phyloP scores from a whole-genome alignment of 2,329 filamentous ascomycete species.

The Colletotrichum sp. region DNA sequence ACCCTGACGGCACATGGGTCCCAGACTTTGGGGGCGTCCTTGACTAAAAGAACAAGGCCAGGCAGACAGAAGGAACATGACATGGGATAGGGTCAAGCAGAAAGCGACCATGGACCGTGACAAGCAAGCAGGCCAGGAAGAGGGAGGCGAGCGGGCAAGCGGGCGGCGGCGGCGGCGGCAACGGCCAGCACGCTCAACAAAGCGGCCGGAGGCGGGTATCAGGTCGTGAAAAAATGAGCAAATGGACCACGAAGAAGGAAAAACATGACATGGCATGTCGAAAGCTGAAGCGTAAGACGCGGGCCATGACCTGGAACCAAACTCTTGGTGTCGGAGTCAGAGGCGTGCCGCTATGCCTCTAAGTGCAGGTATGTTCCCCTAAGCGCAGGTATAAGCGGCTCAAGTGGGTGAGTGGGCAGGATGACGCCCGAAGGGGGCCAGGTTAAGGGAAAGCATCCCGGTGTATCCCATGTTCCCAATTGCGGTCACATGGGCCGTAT shows the following conservation, averaged over 20 bases:
- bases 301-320: conserved; percentile 19
- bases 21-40: background rate
- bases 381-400: conserved; percentile 28
- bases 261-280: background rate
- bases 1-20: background rate
- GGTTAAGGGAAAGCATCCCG: conserved; percentile 29
- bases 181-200: background rate
- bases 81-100: conserved; percentile 3
- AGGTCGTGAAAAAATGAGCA: background rate
- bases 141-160: background rate
- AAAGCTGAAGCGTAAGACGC: background rate
- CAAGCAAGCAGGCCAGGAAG: background rate
- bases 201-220: conserved; percentile 2
- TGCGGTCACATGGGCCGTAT: conserved; percentile 24
- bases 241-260: background rate
- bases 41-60: conserved; percentile 2
- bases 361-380: conserved; percentile 25
- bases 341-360: conserved; percentile 15
- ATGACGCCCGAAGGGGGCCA: conserved; percentile 24
- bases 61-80: background rate
- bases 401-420: conserved; percentile 21
- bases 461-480: background rate
- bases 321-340: conserved; percentile 19
- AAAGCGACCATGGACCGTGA: background rate
- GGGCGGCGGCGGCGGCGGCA: background rate